A percentile compares a stretch with the other conserved stretches of the same genome.
These are phyloP conservation scores for Juncus inflexus DNA, from an alignment of 176 grass and related monocot species.

Conservation along the genomic window DNA sequence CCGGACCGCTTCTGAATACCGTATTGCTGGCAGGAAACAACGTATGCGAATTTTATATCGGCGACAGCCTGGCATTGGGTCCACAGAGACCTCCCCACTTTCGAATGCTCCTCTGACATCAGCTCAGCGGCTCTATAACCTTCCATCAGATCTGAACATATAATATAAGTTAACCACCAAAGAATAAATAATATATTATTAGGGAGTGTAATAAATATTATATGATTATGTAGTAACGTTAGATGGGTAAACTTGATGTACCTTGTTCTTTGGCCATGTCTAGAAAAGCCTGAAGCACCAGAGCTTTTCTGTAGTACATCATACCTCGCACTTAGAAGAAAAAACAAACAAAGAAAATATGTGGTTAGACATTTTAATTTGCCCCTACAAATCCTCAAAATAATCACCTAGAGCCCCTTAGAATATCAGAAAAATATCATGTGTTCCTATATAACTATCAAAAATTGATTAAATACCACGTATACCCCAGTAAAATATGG, in stretches of 20 bases:
- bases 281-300: conserved; percentile 92
- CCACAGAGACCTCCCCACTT: conserved; percentile 45
- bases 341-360: conserved; percentile 11
- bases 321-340: conserved; percentile 71
- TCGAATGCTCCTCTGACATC: conserved; percentile 56
- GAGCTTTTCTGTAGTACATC: conserved; percentile 98
- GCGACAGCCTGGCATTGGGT: conserved; percentile 89
- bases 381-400: too few relatives aligned
- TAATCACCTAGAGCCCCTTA: too few relatives aligned
- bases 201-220: conserved; percentile 4
- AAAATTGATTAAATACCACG: neutral
- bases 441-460: too few relatives aligned
- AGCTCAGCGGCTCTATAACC: conserved; percentile 74
- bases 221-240: too few relatives aligned
- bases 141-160: conserved; percentile 69
- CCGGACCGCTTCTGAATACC: conserved; percentile 89
- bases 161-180: conserved; percentile 26
- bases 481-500: neutral
- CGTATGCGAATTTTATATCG: conserved; percentile 98
- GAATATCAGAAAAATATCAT: too few relatives aligned
- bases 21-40: conserved; percentile 96
- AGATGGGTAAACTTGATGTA: conserved; percentile 16
- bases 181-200: neutral
- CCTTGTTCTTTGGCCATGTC: conserved; percentile 91
- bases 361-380: neutral